These are phyloP conservation scores for Fagus sylvatica DNA, from an alignment of 306 rosid genomes.

Conservation along the genomic window DNA sequence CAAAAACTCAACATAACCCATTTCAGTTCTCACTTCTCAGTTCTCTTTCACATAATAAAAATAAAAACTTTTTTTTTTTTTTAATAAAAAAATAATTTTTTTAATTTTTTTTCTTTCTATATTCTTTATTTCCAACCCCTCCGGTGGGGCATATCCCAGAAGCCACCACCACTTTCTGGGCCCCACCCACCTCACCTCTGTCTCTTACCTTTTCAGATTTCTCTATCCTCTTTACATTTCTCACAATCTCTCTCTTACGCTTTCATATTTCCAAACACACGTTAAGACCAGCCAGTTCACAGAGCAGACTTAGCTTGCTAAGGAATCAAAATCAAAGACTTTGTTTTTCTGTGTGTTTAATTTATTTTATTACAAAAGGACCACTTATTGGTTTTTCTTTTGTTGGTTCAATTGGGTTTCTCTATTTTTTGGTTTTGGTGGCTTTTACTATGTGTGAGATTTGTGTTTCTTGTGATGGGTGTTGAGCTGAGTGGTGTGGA, in stretches of 20 bases:
- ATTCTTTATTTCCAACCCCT: conserved; percentile 30
- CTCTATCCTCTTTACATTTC: neutral
- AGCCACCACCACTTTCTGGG: conserved; percentile 48
- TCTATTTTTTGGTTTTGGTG: conserved; percentile 26
- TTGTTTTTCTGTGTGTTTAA: too few species aligned
- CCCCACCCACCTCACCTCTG: conserved; percentile 45
- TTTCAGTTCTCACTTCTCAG: neutral
- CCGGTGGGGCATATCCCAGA: conserved; percentile 40
- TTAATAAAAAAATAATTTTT: too few species aligned
- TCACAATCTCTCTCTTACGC: conserved; percentile 53
- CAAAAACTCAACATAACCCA: neutral
- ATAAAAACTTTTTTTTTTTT: too few species aligned
- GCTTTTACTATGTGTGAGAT: conserved; percentile 17
- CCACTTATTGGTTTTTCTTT: neutral
- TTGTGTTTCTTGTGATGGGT: conserved; percentile 37
- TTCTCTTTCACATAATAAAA: too few species aligned
- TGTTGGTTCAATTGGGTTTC: neutral
- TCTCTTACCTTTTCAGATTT: neutral
- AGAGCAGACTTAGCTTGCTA: conserved; percentile 39
- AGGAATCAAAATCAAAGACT: conserved; percentile 32
- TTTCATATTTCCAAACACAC: conserved; percentile 46
- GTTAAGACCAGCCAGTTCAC: conserved; percentile 45
- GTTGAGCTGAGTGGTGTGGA: conserved; percentile 19
- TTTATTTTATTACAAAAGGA: neutral
- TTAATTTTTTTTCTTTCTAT: neutral